phyloP scores from a whole-genome alignment of 1,284 basidiomycete genomes.

The Neonothopanus nambi region DNA sequence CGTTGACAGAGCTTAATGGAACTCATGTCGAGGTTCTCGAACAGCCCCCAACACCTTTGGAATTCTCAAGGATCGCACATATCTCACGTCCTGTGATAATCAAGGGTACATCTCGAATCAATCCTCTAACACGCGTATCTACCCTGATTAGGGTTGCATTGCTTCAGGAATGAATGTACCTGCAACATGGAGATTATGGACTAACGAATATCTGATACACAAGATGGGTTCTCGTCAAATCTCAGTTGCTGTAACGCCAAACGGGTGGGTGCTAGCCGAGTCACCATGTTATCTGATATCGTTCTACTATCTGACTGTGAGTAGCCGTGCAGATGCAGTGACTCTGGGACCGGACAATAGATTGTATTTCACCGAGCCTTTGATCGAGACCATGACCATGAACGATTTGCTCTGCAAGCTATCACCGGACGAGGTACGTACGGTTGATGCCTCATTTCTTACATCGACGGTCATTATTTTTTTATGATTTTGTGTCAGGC shows the following conservation, averaged over 20 bases:
- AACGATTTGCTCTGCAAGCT: slow-evolving; percentile 52
- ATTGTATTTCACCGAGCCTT: slow-evolving; percentile 80
- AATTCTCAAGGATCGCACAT: slow-evolving; percentile 74
- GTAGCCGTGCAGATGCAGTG: slow-evolving; percentile 80
- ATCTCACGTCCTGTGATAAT: slow-evolving; percentile 81
- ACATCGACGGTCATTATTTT: not conserved
- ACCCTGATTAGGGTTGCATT: not conserved
- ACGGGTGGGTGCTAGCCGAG: slow-evolving; percentile 58
- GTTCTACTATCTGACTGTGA: not conserved
- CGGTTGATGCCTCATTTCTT: not conserved
- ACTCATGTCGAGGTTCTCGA: slow-evolving; percentile 53
- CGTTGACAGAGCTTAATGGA: slow-evolving; percentile 63
- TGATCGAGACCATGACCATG: slow-evolving; percentile 68
- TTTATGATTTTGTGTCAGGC: slow-evolving; percentile 12
- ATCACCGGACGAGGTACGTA: slow-evolving; percentile 29
- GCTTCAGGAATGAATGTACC: slow-evolving; percentile 41
- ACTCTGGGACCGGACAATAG: slow-evolving; percentile 52
- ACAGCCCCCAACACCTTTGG: slow-evolving; percentile 62
- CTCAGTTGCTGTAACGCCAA: slow-evolving; percentile 81
- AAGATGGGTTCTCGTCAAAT: slow-evolving; percentile 56
- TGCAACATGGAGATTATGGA: slow-evolving; percentile 50
- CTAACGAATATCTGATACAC: slow-evolving; percentile 58
- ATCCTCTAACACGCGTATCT: not conserved
- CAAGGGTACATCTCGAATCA: slow-evolving; percentile 45
- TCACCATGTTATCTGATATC: not conserved